Base-by-base conservation (phyloP, 1,284 basidiomycete genomes). In the Tilletia indica region DNA sequence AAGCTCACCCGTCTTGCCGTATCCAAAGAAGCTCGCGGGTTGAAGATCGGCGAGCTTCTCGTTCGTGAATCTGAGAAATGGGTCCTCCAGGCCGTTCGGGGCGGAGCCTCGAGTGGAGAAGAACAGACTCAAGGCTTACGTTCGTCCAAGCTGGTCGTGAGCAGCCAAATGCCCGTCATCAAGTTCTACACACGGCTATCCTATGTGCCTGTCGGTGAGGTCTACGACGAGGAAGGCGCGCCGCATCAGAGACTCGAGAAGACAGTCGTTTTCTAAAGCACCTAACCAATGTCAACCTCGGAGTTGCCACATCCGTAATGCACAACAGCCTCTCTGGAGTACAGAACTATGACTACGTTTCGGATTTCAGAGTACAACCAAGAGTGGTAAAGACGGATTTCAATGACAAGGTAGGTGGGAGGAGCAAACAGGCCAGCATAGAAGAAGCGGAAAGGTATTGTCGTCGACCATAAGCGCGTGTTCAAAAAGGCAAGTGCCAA, bases 191-290 rank as follows among this genome's bases (percentile, higher is more conserved):
- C 68, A 5, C 39, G 51, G 14, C 36, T 51, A 11, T 36, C 16
- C n/a, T 71, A 71, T 61, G 12, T 34, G 11, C 45, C 68, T 21
- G 56, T 48, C 54, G 70, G 70, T 11, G 70, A 71, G 4, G 21
- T 42, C 4, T 71, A 71, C 66, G 67, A 68, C 36, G 70, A 71
- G 45, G 70, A 71, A 45, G 70, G 70, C n/a, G 70, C 70, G 11
- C 70, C 70, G 5, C 70, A 71, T 47, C 31, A 31, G 54, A 48
- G 70, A 49, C 54, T 67, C 31, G 47, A 48, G 21, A 71, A 71
- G 67, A 67, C 16, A 3, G 31, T 71, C 31, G 64, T 48, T 6
- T 66, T 67, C 36, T 63, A 31, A 63, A 16, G 19, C 4, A n/a
- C 21, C 8, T 21, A 31, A 31, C 11, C n/a, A n/a, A 49, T 49